Evolutionary conservation across 306 rosid species (phyloP).

Genomic region (Fagus crenata): DNA sequence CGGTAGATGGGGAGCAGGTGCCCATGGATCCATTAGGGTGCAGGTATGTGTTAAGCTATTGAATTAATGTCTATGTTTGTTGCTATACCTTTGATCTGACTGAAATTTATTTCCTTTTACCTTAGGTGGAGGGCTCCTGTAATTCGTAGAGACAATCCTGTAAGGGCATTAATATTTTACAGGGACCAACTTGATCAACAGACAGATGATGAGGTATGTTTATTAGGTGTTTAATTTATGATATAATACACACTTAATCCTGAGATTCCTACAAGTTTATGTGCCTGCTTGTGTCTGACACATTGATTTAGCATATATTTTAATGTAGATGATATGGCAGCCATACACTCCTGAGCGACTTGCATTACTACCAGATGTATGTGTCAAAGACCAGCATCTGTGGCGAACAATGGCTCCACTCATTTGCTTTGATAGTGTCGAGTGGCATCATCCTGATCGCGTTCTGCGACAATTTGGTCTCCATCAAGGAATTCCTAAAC

Average conservation of each 20-base stretch:
- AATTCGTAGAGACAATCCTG: constrained; percentile 33
- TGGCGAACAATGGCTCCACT: constrained; percentile 26
- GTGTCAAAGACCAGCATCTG: constrained; percentile 20
- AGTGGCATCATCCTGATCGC: constrained; percentile 33
- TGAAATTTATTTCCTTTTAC: not conserved
- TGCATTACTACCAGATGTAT: constrained; percentile 15
- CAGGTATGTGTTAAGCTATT: constrained; percentile 3
- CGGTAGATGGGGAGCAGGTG: constrained; percentile 8
- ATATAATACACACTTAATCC: not conserved
- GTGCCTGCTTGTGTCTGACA: not conserved
- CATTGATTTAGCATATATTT: not conserved
- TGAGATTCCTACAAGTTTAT: not conserved
- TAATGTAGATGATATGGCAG: constrained; percentile 27
- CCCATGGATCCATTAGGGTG: constrained; percentile 30
- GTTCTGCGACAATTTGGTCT: constrained; percentile 32
- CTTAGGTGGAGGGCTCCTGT: constrained; percentile 32
- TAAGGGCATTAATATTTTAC: constrained; percentile 29
- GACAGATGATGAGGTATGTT: constrained; percentile 18
- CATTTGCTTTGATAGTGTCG: constrained; percentile 25
- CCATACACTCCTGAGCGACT: constrained; percentile 29
- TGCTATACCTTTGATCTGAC: not conserved
- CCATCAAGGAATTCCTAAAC: constrained; percentile 22
- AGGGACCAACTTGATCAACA: constrained; percentile 34
- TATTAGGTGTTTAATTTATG: not conserved
- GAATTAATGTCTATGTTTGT: not conserved